Evolutionary conservation across 306 rosid genomes (phyloP), one percentile per base, ranked within the genome.

Genomic region (Castanea sativa): DNA sequence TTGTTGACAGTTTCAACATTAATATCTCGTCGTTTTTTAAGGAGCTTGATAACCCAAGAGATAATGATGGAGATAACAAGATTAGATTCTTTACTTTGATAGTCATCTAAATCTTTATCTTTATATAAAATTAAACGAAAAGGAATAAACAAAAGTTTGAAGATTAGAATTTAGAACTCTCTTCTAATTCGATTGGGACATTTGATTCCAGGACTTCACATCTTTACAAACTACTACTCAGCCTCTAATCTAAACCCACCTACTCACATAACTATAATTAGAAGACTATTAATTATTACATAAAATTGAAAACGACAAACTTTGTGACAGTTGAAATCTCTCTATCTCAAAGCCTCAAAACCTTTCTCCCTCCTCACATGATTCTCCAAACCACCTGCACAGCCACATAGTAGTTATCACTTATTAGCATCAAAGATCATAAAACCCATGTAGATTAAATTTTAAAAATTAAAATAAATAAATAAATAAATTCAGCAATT

Each of bases 301-400:
- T 83, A 85, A 82, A 84, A 85, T 16, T 15, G 84, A 77, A 87
- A 87, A 84, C 53, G 88, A 88, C 90, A 89, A 80, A 79, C 77
- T 73, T 78, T 82, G 83, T 83, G 84, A 82, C 78, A 52, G 80
- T 74, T 76, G 92, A 78, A 90, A 79, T 81, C 80, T 77, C 69
- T 32, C 77, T 86, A 87, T 86, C 93, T 83, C 80, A 80, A 21
- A 51, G 87, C 88, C 80, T 79, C 87, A 67, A 89, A 87, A 30
- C 91, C 95, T 82, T 61, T 79, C 73, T 79, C 91, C 89, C 80
- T 83, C 87, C 87, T 89, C 95, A 90, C 95, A 85, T 86, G 92
- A 88, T 90, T 89, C 84, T 82, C 87, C 93, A 89, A 43, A 35
- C 18, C 87, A 83, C 87, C 97, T 92, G 97, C 91, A 89, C 75